phyloP scores from a whole-genome alignment of 163 green algal genomes.

The Volvox carteri region DNA sequence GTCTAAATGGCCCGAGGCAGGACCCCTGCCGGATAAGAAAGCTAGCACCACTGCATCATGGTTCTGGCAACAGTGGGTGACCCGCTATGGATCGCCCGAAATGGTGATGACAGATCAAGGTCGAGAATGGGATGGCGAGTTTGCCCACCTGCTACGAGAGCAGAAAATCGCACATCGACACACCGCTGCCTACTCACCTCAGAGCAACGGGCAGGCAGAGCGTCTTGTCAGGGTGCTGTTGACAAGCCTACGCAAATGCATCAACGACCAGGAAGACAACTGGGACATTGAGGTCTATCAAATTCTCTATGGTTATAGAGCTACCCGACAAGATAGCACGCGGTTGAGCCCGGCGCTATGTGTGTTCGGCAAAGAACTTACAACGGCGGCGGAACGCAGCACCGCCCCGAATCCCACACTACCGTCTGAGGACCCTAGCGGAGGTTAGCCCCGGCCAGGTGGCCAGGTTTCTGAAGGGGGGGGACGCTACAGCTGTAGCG shows the following conservation, averaged over 20 bases:
- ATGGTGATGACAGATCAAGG: conserved; percentile 13
- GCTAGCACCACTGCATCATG: too few species aligned
- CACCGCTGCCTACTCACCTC: too few species aligned
- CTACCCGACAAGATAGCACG: conserved; percentile 13
- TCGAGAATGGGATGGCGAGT: background rate
- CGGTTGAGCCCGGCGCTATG: conserved; percentile 7
- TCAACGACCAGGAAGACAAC: background rate
- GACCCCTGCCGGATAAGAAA: too few species aligned
- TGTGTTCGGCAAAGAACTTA: conserved; percentile 17
- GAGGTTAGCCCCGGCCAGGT: too few species aligned
- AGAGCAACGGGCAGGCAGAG: too few species aligned
- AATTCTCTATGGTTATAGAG: too few species aligned
- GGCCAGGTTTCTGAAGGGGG: too few species aligned
- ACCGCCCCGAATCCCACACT: background rate
- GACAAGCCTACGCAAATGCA: background rate
- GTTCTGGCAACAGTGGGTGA: background rate
- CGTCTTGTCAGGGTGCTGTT: background rate
- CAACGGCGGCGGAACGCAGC: too few species aligned
- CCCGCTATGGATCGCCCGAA: background rate
- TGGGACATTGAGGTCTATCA: conserved; percentile 2
- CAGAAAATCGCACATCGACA: too few species aligned
- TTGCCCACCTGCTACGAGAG: background rate
- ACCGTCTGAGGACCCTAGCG: background rate
- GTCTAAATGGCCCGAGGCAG: too few species aligned
- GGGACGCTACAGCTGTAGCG: too few species aligned